Percentiles rank a stretch among this genome's conserved stretches.
Evolutionary conservation across 225 moss, liverwort and hornwort genomes (phyloP).

Genomic region (Climacium dendroides): DNA sequence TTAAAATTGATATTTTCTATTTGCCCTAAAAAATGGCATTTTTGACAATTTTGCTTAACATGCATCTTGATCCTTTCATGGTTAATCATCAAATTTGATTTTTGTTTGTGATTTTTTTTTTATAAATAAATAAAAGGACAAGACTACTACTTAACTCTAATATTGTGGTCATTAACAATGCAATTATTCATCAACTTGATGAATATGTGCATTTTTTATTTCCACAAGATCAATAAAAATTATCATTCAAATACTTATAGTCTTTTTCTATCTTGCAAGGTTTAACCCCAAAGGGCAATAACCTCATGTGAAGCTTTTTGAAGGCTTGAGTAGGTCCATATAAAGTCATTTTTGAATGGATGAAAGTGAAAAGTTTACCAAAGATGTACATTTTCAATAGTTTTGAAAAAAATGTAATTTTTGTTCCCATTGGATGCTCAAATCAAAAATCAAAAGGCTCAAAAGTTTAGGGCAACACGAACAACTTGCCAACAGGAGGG

Average conservation of each 20-base stretch:
- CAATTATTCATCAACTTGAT: not conserved
- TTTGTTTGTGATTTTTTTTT: not conserved
- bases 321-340: not conserved
- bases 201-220: not conserved
- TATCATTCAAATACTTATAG: not conserved
- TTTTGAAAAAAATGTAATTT: not conserved
- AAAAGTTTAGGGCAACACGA: rapidly evolving
- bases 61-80: rapidly evolving
- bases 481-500: rapidly evolving
- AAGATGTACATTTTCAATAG: not conserved
- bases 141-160: not conserved
- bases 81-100: too few species aligned
- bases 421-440: rapidly evolving
- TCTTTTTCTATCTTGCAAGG: not conserved
- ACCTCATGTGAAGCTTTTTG: not conserved
- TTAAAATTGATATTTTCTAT: not conserved
- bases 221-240: not conserved
- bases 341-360: not conserved
- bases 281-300: not conserved
- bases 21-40: not conserved
- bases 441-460: not conserved
- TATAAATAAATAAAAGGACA: not conserved
- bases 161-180: not conserved
- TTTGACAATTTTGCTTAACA: not conserved
- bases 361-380: not conserved